Conservation (phyloP, 805 yeast genomes). For the Candida pseudoglaebosa region DNA sequence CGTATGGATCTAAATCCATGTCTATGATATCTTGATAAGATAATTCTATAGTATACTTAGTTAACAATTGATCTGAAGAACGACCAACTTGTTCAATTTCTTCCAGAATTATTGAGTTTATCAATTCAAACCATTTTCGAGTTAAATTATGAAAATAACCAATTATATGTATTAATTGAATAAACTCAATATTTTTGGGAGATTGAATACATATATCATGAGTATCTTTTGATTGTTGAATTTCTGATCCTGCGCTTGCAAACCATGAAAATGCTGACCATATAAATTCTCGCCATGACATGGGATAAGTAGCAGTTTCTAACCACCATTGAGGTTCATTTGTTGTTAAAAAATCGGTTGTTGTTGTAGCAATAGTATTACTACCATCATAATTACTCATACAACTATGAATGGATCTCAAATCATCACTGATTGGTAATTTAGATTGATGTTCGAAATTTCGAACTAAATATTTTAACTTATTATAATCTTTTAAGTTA, state of each 20-base stretch:
- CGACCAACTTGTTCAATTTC: conserved; percentile 15
- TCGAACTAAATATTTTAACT: conserved; percentile 19
- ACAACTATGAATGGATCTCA: conserved; percentile 18
- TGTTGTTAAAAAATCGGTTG: conserved; percentile 3
- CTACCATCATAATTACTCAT: conserved; percentile 2
- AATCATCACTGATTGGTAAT: conserved; percentile 11
- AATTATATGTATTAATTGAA: conserved; percentile 17
- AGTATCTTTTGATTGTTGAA: conserved; percentile 24
- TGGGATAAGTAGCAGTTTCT: conserved; percentile 39
- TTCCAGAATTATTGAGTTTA: conserved; percentile 33
- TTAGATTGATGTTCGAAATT: conserved; percentile 1
- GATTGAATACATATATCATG: neutral
- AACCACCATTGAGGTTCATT: conserved; percentile 43
- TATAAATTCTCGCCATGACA: conserved; percentile 53
- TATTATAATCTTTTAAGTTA: conserved; percentile 34
- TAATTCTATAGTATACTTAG: conserved; percentile 23
- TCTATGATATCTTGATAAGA: conserved; percentile 40
- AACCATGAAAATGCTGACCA: conserved; percentile 81
- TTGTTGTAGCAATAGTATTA: conserved; percentile 1
- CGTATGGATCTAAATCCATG: conserved; percentile 42
- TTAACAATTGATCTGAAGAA: neutral
- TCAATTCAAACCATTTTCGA: conserved; percentile 31
- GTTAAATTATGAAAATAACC: conserved; percentile 39
- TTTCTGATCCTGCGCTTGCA: conserved; percentile 67
- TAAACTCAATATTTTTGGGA: conserved; percentile 7